Base-by-base conservation (phyloP, 176 grass and related monocot genomes). In the Cenchrus fungigraminus region DNA sequence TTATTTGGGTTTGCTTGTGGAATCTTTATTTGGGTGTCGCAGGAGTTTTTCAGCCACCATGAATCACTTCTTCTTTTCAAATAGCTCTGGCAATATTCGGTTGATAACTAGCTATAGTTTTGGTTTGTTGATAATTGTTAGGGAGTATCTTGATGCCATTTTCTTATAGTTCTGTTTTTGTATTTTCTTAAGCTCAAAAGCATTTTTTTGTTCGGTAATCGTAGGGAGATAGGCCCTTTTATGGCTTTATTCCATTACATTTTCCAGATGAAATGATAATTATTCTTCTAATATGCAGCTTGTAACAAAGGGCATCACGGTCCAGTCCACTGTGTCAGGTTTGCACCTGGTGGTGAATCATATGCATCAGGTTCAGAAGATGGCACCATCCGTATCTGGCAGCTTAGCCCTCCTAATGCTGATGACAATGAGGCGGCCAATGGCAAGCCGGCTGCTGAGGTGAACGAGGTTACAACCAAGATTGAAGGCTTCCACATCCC, bases 261-360 rank as follows among this genome's bases (percentile, higher is more conserved):
- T 60, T 59, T 37, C 2, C 68, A 17, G 19, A 29, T 20, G 28
- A 73, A 40, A 17, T 78, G 47, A 59, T 16, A 9, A 57, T 8
- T 65, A 2, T 22, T 61, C 42, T 12, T 66, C 8, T 59, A 13
- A 44, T 8, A 13, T 42, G 76, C 88, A 99, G 97, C 86, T 25
- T 99, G 91, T 87, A 96, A 99, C 84, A 99, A 99, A 83, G 97
- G 97, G 4, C 97, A 99, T 70, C 97, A 99, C 70, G 97, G 97
- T 7, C 97, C 97, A 32, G 94, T 99, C 29, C 97, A 99, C 74
- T 99, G 97, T 43, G 94, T 99, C 57, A 89, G 97, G 32, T 97
- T 99, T 4, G 91, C 97, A 17, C 97, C 97, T 73, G 84, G 83
- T 32, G 91, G 94, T 10, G 97, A 99, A 74, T 99, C 97, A 65